Base-by-base conservation (phyloP, 148 eudicot genomes). In the Vaccinium darrowii region DNA sequence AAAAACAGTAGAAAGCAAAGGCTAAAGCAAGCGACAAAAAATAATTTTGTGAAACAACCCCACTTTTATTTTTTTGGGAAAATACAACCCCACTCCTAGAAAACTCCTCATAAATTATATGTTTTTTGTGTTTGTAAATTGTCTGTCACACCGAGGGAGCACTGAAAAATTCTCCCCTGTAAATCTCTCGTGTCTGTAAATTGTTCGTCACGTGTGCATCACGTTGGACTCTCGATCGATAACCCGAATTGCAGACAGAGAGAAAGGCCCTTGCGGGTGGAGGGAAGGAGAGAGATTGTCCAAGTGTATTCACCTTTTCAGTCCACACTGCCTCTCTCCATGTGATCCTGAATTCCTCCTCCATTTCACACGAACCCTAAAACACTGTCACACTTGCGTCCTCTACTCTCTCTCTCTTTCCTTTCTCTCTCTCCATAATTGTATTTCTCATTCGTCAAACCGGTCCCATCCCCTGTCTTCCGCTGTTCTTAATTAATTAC, bases 221-320 rank as follows among this genome's bases (percentile, higher is more conserved):
- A 33, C 36, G 36, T 33, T 33, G 36, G 36, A 2, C 36, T 33
- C 36, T 33, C 36, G 36, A 33, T 33, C 36, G 36, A 33, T 33
- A 36, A 39, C 53, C 79, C 79, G 23, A 76, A 43, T 21, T 76
- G 27, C n/a, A 54, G 63, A 57, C 7, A 6, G 27, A 3, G 27
- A 21, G 14, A 25, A 21, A 14, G 63, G 67, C 19, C 27, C 8
- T 63, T 19, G 74, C 13, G 16, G 53, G 54, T 3, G 56, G 49
- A 62, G 18, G 83, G n/a, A 47, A 57, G 9, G 52, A 33, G 21
- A 58, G 16, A 27, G 27, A 21, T 49, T 84, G 76, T 86, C 81
- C 54, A 78, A 89, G 87, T 89, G 91, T 67, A 14, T 54, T 54
- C 82, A 86, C 88, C 85, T 89, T 89, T 88, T 88, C 90, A 91